phyloP scores from a whole-genome alignment of 2,329 filamentous ascomycete species.

The Aspergillus transmontanensis region DNA sequence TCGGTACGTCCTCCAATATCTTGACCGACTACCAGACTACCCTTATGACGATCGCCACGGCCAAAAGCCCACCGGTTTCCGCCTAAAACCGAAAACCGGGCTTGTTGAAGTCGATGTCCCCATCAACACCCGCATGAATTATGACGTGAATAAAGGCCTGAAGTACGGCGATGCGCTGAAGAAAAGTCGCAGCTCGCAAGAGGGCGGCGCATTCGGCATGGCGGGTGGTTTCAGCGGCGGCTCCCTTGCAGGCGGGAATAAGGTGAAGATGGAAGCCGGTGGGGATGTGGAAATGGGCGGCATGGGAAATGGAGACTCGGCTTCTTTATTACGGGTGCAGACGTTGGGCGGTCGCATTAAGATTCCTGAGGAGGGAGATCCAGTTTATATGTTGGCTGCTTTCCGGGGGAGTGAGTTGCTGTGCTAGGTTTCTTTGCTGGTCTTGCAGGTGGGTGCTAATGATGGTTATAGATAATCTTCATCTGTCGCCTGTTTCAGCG shows the following conservation, averaged over 20 bases:
- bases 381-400: slow-evolving; percentile 85
- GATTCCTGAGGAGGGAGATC: slow-evolving; percentile 68
- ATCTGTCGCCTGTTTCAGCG: slow-evolving; percentile 80
- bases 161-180: slow-evolving; percentile 77
- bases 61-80: slow-evolving; percentile 69
- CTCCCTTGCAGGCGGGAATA: slow-evolving; percentile 25
- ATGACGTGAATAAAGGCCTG: slow-evolving; percentile 81
- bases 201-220: slow-evolving; percentile 70
- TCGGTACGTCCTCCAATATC: slow-evolving; percentile 85
- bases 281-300: slow-evolving; percentile 19
- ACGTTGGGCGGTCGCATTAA: slow-evolving; percentile 82
- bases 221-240: slow-evolving; percentile 68
- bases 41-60: slow-evolving; percentile 61
- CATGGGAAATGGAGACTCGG: slow-evolving; percentile 39
- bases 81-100: slow-evolving; percentile 78
- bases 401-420: slow-evolving; percentile 72
- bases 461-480: slow-evolving; percentile 67
- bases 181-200: slow-evolving; percentile 54
- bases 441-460: slow-evolving; percentile 1
- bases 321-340: slow-evolving; percentile 69
- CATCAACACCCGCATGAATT: slow-evolving; percentile 70
- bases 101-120: slow-evolving; percentile 94
- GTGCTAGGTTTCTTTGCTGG: background rate
- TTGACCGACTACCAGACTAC: slow-evolving; percentile 65
- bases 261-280: slow-evolving; percentile 25